Conservation (phyloP, 768 basidiomycete genomes). For the Collybia nuda region DNA sequence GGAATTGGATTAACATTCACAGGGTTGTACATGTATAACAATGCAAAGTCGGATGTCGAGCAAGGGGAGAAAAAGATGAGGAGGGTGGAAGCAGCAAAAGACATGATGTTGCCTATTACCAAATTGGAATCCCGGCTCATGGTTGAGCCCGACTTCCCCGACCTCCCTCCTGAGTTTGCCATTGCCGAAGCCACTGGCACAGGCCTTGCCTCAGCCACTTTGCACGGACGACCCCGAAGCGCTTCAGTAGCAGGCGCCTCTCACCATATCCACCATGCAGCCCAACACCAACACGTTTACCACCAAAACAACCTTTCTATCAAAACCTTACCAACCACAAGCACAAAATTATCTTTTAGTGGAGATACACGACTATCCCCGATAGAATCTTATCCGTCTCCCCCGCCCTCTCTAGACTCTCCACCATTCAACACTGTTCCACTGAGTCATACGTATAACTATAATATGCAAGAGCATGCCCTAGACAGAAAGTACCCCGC, state of each 20-base stretch:
- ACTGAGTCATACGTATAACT: constrained; percentile 14
- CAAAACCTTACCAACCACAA: constrained; percentile 11
- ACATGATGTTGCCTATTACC: constrained; percentile 68
- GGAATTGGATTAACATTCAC: constrained; percentile 91
- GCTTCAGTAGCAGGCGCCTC: constrained; percentile 24
- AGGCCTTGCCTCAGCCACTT: constrained; percentile 28
- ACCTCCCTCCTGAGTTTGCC: constrained; percentile 32
- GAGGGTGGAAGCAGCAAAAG: constrained; percentile 69
- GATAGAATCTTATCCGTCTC: constrained; percentile 41
- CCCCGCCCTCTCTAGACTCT: constrained; percentile 45
- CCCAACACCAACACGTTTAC: constrained; percentile 9
- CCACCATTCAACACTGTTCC: constrained; percentile 21
- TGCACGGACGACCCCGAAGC: constrained; percentile 36
- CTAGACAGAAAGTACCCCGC: constrained; percentile 13
- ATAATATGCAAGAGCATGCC: constrained; percentile 12
- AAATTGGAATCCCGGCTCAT: constrained; percentile 57
- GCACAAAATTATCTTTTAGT: constrained; percentile 1
- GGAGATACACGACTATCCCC: constrained; percentile 10
- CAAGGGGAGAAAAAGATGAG: constrained; percentile 88
- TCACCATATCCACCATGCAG: constrained; percentile 19
- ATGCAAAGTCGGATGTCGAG: constrained; percentile 89
- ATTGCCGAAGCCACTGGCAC: constrained; percentile 34
- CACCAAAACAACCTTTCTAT: constrained; percentile 10
- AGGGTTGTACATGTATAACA: constrained; percentile 96
- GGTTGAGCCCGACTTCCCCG: constrained; percentile 37